These are phyloP conservation scores for Sugiyamaella sp. DNA, from an alignment of 1,139 yeast genomes.

Conservation along the genomic window DNA sequence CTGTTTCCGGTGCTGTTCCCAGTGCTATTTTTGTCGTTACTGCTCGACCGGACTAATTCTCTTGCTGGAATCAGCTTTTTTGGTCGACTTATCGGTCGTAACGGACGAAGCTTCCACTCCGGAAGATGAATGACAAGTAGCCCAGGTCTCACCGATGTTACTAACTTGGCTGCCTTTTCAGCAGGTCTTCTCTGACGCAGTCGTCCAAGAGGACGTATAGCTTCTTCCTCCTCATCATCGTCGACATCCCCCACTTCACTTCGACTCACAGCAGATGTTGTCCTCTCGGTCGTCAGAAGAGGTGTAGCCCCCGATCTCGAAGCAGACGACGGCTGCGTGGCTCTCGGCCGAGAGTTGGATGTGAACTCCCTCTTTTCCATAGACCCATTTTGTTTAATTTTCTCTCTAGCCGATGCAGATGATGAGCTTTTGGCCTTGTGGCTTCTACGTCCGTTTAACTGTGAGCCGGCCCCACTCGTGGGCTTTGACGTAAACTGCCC, in stretches of 20 bases:
- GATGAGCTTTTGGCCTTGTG: no score
- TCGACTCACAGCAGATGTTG: background rate
- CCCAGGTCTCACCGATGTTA: slow-evolving; percentile 2
- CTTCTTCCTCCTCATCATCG: slow-evolving; percentile 17
- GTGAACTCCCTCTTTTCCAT: no score
- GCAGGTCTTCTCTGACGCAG: slow-evolving; percentile 4
- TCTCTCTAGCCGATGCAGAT: no score
- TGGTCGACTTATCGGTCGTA: background rate
- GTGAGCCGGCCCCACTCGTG: background rate
- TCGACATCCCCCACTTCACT: background rate
- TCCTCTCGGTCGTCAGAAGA: background rate
- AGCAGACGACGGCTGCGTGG: no score
- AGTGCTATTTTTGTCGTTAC: background rate
- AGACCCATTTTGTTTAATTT: no score
- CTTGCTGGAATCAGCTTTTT: slow-evolving; percentile 6
- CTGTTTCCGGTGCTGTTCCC: background rate
- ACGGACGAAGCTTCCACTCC: slow-evolving; percentile 9
- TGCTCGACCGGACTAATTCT: background rate
- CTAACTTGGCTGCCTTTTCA: background rate
- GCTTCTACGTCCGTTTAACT: no score
- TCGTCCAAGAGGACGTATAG: slow-evolving; percentile 5
- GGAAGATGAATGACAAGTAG: slow-evolving; percentile 16
- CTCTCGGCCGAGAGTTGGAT: no score
- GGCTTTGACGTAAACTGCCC: slow-evolving; percentile 4
- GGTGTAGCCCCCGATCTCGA: no score